Conservation (phyloP, 495 filamentous ascomycete species). For the Aspergillus olivimuriae region DNA sequence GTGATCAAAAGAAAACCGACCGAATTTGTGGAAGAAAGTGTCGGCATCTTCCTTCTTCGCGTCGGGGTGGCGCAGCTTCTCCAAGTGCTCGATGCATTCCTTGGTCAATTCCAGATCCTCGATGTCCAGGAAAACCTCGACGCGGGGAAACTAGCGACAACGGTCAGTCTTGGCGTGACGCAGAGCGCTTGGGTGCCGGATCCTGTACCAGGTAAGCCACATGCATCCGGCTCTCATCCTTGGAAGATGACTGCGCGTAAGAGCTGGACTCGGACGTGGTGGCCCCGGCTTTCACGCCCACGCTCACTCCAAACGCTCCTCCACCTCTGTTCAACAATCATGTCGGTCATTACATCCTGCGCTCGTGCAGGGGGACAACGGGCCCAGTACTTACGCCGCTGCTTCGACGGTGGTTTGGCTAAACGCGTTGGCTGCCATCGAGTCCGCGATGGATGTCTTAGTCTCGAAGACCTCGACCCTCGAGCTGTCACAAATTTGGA, state of each 20-base stretch:
- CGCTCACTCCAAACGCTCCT: constrained; percentile 6
- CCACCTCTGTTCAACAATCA: constrained; percentile 1
- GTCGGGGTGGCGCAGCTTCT: constrained; percentile 1
- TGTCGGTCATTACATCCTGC: no score
- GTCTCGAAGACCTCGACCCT: constrained; percentile 7
- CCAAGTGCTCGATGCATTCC: constrained; percentile 2
- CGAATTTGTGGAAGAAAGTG: no score
- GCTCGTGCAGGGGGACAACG: no score
- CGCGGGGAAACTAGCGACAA: constrained; percentile 5
- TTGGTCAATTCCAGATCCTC: constrained; percentile 6
- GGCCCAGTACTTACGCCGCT: constrained; percentile 1
- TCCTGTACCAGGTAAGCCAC: background rate
- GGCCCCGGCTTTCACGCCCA: constrained; percentile 5
- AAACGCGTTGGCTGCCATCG: constrained; percentile 6
- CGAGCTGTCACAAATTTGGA: constrained; percentile 4
- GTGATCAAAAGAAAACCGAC: no score
- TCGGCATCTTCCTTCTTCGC: constrained; percentile 1
- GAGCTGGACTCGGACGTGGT: constrained; percentile 5
- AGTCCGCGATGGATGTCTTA: constrained; percentile 4
- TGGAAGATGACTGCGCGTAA: constrained; percentile 9
- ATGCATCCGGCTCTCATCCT: background rate
- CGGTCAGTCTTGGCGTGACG: no score
- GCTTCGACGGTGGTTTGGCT: constrained; percentile 1
- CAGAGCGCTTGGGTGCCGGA: no score
- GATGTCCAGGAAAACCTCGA: constrained; percentile 6